Evolutionary conservation across 225 moss, liverwort and hornwort species (phyloP).

Genomic region (Asterella californica): DNA sequence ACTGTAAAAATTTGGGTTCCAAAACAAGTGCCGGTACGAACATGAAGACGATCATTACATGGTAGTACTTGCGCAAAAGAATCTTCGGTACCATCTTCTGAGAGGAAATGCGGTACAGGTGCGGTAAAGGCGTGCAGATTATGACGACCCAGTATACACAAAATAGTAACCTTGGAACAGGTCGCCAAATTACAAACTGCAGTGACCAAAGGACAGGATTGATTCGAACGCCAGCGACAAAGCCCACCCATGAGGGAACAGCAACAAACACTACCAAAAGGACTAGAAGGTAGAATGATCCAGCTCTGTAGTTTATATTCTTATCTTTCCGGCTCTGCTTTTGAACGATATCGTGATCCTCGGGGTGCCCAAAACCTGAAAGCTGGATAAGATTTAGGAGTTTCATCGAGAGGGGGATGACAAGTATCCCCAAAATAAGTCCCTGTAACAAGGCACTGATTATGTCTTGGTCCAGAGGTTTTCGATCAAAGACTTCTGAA

Average conservation of each 20-base stretch:
- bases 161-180: conserved; percentile 24
- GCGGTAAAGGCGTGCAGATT: conserved; percentile 27
- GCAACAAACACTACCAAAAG: conserved; percentile 29
- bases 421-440: conserved; percentile 35
- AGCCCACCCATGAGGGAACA: conserved; percentile 32
- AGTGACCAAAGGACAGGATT: conserved; percentile 40
- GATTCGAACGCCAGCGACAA: conserved; percentile 9
- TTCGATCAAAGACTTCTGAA: neutral
- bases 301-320: conserved; percentile 25
- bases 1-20: conserved; percentile 64
- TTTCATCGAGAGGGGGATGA: conserved; percentile 25
- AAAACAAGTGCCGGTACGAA: conserved; percentile 84
- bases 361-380: neutral
- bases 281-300: conserved; percentile 32
- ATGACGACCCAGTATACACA: conserved; percentile 35
- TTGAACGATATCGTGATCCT: neutral
- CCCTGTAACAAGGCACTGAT: conserved; percentile 32
- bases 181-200: conserved; percentile 17
- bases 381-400: conserved; percentile 16
- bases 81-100: conserved; percentile 55
- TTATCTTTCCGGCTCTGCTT: conserved; percentile 2
- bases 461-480: conserved; percentile 20
- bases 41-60: conserved; percentile 82
- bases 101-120: conserved; percentile 34
- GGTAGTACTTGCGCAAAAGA: conserved; percentile 80